Conservation (phyloP, 352 stramenopile genomes). For the Phytophthora podocarpi region DNA sequence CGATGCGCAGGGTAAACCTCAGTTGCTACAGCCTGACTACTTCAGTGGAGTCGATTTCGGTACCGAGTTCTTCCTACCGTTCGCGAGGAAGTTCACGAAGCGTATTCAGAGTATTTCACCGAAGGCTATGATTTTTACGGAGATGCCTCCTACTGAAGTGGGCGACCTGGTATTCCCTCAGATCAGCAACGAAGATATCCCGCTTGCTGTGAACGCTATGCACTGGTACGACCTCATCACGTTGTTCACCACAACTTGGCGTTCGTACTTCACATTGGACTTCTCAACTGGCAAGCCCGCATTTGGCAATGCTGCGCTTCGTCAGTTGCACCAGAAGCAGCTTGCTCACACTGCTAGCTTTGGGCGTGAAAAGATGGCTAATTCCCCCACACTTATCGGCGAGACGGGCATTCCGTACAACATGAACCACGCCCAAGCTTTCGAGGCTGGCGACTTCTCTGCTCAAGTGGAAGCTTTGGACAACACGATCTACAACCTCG, state of each 20-base stretch:
- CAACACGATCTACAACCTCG: conserved; percentile 62
- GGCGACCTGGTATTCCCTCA: conserved; percentile 54
- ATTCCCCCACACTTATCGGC: conserved; percentile 57
- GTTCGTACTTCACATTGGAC: conserved; percentile 76
- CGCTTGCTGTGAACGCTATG: conserved; percentile 72
- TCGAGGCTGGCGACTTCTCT: conserved; percentile 48
- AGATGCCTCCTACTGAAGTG: conserved; percentile 78
- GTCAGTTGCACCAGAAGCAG: conserved; percentile 57
- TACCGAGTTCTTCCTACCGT: conserved; percentile 78
- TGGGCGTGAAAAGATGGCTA: conserved; percentile 42
- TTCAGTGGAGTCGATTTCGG: conserved; percentile 76
- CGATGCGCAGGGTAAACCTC: conserved; percentile 29
- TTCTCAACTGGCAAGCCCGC: conserved; percentile 52
- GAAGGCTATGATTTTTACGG: conserved; percentile 72
- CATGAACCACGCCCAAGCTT: conserved; percentile 48
- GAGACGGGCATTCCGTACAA: conserved; percentile 70
- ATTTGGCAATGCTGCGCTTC: conserved; percentile 64
- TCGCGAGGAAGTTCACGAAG: conserved; percentile 55
- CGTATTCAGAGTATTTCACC: conserved; percentile 60
- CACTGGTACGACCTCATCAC: conserved; percentile 92
- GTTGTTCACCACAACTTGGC: conserved; percentile 72
- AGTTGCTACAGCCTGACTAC: conserved; percentile 60
- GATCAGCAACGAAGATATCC: conserved; percentile 47
- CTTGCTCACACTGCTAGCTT: conserved; percentile 57
- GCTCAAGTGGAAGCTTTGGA: conserved; percentile 57